These are phyloP conservation scores for Petasospora fabianii DNA, from an alignment of 1,139 yeast species.

Conservation along the genomic window DNA sequence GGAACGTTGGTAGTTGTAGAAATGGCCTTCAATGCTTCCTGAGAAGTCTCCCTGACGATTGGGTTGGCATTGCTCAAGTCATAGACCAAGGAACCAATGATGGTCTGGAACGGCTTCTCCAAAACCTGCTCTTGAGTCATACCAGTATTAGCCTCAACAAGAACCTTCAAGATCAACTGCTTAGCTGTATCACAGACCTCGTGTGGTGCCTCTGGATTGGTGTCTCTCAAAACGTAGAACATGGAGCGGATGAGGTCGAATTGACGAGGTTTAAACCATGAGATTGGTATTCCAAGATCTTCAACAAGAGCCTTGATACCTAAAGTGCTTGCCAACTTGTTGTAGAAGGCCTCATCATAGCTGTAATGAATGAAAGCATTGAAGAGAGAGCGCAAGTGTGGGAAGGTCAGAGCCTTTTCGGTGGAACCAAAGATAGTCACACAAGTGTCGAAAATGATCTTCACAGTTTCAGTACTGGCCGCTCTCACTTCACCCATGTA, in stretches of 20 bases:
- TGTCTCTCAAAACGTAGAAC: conserved; percentile 86
- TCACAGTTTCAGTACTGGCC: conserved; percentile 67
- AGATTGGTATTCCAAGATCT: conserved; percentile 62
- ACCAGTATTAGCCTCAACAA: conserved; percentile 61
- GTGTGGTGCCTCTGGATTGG: conserved; percentile 84
- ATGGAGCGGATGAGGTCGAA: conserved; percentile 82
- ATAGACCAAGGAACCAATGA: conserved; percentile 83
- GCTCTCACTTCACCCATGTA: conserved; percentile 67
- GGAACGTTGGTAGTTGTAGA: conserved; percentile 69
- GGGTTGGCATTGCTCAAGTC: conserved; percentile 89
- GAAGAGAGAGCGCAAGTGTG: conserved; percentile 72
- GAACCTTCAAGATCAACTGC: conserved; percentile 56
- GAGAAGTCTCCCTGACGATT: conserved; percentile 79
- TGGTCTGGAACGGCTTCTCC: conserved; percentile 76
- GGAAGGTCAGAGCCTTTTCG: conserved; percentile 65
- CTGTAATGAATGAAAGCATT: conserved; percentile 87
- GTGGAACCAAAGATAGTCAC: conserved; percentile 61
- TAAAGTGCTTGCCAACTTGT: conserved; percentile 83
- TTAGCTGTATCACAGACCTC: conserved; percentile 73
- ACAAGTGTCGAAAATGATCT: conserved; percentile 59
- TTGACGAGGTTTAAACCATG: conserved; percentile 75
- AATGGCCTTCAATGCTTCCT: conserved; percentile 61
- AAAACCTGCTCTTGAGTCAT: conserved; percentile 55
- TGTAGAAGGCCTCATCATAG: conserved; percentile 81
- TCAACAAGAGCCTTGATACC: conserved; percentile 75